These are phyloP conservation scores for Aspergillus sergii DNA, from an alignment of 2,329 filamentous ascomycete genomes.

Conservation along the genomic window DNA sequence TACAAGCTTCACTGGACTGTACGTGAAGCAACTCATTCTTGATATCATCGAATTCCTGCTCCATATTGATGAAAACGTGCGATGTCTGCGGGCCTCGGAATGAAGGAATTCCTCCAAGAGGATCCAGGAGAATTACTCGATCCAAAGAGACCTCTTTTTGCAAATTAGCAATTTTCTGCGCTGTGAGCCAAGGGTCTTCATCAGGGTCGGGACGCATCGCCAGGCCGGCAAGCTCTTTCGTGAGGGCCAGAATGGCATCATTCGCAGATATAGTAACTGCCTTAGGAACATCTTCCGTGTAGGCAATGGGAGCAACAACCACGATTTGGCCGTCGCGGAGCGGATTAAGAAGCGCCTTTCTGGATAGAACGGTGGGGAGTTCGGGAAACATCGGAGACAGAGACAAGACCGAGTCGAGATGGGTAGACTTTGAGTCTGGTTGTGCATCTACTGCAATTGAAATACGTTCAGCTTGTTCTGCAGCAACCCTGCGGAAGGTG, in stretches of 20 bases:
- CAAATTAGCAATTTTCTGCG: conserved; percentile 42
- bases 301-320: conserved; percentile 68
- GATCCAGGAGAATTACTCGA: conserved; percentile 85
- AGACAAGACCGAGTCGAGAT: conserved; percentile 63
- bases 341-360: conserved; percentile 64
- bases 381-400: conserved; percentile 35
- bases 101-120: conserved; percentile 80
- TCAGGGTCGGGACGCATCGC: conserved; percentile 50
- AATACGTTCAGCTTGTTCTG: conserved; percentile 71
- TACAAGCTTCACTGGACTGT: conserved; percentile 19
- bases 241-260: conserved; percentile 75
- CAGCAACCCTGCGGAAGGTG: conserved; percentile 50
- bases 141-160: conserved; percentile 68
- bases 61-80: conserved; percentile 88
- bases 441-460: conserved; percentile 73
- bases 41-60: conserved; percentile 80
- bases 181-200: conserved; percentile 46
- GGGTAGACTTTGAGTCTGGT: conserved; percentile 67
- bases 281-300: conserved; percentile 54
- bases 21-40: conserved; percentile 59
- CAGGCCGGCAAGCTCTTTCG: conserved; percentile 72
- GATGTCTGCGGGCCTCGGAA: conserved; percentile 60
- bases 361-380: conserved; percentile 41
- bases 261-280: conserved; percentile 56
- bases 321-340: conserved; percentile 70